A percentile compares a stretch with the other conserved stretches of the same genome.
These are phyloP conservation scores for Fusarium avenaceum DNA, from an alignment of 2,329 filamentous ascomycete species.

Conservation along the genomic window DNA sequence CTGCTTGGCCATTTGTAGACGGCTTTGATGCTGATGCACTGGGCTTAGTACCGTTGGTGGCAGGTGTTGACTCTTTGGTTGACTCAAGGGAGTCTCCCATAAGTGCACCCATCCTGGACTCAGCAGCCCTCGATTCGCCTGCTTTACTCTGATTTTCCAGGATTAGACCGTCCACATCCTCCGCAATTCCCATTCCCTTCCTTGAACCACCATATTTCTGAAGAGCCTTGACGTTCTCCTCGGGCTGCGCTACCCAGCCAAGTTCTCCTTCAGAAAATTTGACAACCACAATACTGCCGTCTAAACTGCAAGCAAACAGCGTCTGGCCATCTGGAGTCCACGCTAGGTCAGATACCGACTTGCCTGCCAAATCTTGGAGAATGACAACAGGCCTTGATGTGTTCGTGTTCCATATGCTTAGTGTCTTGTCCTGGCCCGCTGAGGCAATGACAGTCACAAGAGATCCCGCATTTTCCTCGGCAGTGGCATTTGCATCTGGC, in stretches of 20 bases:
- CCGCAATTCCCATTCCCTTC: slow-evolving; percentile 89
- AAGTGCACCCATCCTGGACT: slow-evolving; percentile 96
- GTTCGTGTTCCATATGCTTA: slow-evolving; percentile 98
- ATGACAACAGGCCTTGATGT: slow-evolving; percentile 92
- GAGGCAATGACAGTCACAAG: slow-evolving; percentile 95
- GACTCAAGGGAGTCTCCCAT: slow-evolving; percentile 85
- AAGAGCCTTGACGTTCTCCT: slow-evolving; percentile 92
- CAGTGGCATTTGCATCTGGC: slow-evolving; percentile 66
- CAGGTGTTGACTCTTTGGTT: slow-evolving; percentile 63
- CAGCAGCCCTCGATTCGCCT: slow-evolving; percentile 87
- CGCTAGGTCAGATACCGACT: slow-evolving; percentile 92
- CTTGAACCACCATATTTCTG: slow-evolving; percentile 92
- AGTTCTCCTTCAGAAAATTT: slow-evolving; percentile 89
- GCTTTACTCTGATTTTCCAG: slow-evolving; percentile 94
- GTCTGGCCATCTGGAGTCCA: slow-evolving; percentile 95
- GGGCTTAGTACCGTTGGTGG: slow-evolving; percentile 66
- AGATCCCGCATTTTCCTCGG: slow-evolving; percentile 59
- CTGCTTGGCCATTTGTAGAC: slow-evolving; percentile 57
- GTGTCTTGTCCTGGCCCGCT: slow-evolving; percentile 94
- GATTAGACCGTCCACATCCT: slow-evolving; percentile 89
- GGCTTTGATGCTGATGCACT: slow-evolving; percentile 55
- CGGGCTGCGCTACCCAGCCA: slow-evolving; percentile 85
- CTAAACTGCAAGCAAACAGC: slow-evolving; percentile 87
- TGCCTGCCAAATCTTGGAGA: slow-evolving; percentile 86
- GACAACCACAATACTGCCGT: slow-evolving; percentile 86